Percentiles rank a stretch among this genome's conserved stretches.
Conservation (phyloP, 495 filamentous ascomycete species). For the Neurospora sublineolata region DNA sequence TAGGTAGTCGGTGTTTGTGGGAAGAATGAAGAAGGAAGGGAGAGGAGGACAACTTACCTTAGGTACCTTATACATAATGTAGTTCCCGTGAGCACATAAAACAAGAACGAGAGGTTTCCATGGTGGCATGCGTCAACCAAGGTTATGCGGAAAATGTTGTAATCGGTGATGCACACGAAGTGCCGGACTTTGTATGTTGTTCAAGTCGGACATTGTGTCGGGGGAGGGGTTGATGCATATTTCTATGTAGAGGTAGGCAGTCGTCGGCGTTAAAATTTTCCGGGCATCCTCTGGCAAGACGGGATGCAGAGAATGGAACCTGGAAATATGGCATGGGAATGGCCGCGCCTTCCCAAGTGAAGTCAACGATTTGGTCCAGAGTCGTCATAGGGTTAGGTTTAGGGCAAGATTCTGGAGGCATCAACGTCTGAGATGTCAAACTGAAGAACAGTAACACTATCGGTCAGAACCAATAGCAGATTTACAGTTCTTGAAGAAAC, state of each 20-base stretch:
- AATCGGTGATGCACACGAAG: neutral
- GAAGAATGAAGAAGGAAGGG: neutral
- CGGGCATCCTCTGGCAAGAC: neutral
- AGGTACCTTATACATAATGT: neutral
- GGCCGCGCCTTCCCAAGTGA: neutral
- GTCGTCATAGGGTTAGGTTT: neutral
- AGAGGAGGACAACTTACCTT: neutral
- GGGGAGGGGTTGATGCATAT: neutral
- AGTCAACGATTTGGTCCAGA: neutral
- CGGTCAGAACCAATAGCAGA: no score
- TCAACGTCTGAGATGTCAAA: neutral
- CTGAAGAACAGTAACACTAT: neutral
- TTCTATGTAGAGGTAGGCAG: neutral
- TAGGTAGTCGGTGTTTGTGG: neutral
- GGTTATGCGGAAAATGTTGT: neutral
- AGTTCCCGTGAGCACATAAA: neutral
- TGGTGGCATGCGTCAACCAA: neutral
- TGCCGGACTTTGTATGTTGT: neutral
- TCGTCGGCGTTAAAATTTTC: neutral
- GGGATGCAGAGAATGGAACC: no score
- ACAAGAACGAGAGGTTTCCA: neutral
- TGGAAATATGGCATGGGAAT: neutral
- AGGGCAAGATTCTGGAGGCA: neutral
- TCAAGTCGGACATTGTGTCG: neutral
- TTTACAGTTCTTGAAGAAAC: neutral